Evolutionary conservation across 2,329 filamentous ascomycete genomes (phyloP).

Genomic region (Graphilbum sp.): DNA sequence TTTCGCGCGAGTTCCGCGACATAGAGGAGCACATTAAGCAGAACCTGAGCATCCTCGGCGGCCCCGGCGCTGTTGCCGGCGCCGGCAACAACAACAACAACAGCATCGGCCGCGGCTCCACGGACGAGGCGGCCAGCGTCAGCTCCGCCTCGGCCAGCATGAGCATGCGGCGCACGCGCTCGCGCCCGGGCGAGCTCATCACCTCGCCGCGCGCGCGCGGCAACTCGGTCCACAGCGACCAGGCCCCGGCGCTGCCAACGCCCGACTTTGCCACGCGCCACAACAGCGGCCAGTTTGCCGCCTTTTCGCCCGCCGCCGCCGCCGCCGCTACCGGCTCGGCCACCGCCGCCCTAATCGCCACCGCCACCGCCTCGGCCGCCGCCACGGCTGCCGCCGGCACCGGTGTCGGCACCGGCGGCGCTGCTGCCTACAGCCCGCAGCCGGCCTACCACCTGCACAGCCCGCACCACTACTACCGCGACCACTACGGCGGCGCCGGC

Average conservation of each 20-base stretch:
- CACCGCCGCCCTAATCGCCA: too few species aligned
- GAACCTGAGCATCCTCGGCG: conserved; percentile 44
- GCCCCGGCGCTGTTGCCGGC: background rate
- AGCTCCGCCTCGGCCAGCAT: conserved; percentile 1
- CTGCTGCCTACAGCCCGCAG: conserved; percentile 1
- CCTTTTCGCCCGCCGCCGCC: too few species aligned
- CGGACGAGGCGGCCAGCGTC: background rate
- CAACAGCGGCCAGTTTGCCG: conserved; percentile 51
- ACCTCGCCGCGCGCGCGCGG: conserved; percentile 35
- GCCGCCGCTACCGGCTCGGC: too few species aligned
- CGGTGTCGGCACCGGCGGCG: background rate
- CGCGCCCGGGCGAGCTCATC: conserved; percentile 27
- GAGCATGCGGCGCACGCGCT: conserved; percentile 27
- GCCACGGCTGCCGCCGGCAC: too few species aligned
- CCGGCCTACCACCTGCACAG: conserved; percentile 18
- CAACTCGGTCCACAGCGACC: conserved; percentile 45
- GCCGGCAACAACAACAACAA: conserved; percentile 56
- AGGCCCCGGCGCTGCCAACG: conserved; percentile 44
- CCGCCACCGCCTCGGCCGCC: too few species aligned
- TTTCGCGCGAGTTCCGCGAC: conserved; percentile 62
- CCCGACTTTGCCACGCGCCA: conserved; percentile 49
- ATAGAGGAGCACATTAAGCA: conserved; percentile 52
- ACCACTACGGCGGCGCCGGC: conserved; percentile 23
- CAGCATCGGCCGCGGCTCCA: conserved; percentile 29
- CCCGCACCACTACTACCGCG: conserved; percentile 37